Percentiles rank a stretch among this genome's conserved stretches.
phyloP scores from a whole-genome alignment of 495 filamentous ascomycete species.

The Aspergillus carlsbadensis region DNA sequence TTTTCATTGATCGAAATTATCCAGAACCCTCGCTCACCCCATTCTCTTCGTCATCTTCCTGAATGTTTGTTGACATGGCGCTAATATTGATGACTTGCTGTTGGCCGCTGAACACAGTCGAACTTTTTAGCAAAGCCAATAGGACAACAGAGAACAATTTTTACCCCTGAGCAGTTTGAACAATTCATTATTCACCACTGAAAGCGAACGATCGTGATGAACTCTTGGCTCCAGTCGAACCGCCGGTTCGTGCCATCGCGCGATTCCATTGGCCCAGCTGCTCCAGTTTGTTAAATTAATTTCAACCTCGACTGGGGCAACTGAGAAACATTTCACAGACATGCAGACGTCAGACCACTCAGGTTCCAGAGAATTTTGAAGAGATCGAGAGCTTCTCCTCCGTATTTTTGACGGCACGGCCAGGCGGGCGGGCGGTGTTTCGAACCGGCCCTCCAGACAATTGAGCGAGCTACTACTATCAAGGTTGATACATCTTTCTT shows the following conservation, averaged over 20 bases:
- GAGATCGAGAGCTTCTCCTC: too few relatives aligned
- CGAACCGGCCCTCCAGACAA: too few relatives aligned
- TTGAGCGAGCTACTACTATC: too few relatives aligned
- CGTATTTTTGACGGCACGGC: not conserved
- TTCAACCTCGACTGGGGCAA: not conserved
- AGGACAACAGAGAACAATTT: not conserved
- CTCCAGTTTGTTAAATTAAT: conserved; percentile 6
- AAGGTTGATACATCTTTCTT: too few relatives aligned
- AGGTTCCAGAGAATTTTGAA: not conserved
- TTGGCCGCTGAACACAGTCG: not conserved
- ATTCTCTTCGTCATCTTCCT: too few relatives aligned
- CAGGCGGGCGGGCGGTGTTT: too few relatives aligned
- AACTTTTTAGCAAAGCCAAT: not conserved
- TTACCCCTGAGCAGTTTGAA: not conserved
- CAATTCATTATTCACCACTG: not conserved
- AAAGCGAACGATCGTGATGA: conserved; percentile 9
- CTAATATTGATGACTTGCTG: too few relatives aligned
- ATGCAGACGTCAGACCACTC: conserved; percentile 1
- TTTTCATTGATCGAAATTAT: too few relatives aligned
- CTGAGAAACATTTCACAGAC: not conserved
- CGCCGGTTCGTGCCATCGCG: conserved; percentile 17
- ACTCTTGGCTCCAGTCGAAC: conserved; percentile 14
- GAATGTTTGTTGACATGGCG: too few relatives aligned
- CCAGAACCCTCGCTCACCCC: too few relatives aligned
- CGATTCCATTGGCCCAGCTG: conserved; percentile 14